Evolutionary conservation across 805 yeast species (phyloP).

Genomic region (Yamadazyma laniorum): DNA sequence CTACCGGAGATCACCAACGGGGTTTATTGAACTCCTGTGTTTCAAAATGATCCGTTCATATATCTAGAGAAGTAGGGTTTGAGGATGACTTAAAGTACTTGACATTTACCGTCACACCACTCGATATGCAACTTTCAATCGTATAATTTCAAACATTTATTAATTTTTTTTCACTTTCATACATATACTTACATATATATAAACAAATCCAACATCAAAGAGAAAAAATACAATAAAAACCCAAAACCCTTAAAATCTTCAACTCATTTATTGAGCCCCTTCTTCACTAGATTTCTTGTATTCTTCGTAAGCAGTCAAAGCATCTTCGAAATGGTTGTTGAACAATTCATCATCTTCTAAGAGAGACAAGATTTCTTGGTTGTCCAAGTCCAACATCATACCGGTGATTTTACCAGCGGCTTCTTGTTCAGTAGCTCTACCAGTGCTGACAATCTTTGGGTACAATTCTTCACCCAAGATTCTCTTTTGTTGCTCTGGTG

Average conservation of each 20-base stretch:
- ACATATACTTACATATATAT: constrained; percentile 23
- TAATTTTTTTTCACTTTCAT: constrained; percentile 18
- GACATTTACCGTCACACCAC: too few relatives aligned
- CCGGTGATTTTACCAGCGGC: constrained; percentile 99
- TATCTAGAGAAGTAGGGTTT: too few relatives aligned
- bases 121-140: too few relatives aligned
- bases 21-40: too few relatives aligned
- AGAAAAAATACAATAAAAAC: constrained; percentile 2
- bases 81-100: too few relatives aligned
- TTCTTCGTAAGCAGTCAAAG: constrained; percentile 89
- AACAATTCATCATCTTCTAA: constrained; percentile 88
- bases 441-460: constrained; percentile 84
- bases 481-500: constrained; percentile 94
- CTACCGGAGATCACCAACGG: too few relatives aligned
- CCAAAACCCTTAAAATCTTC: constrained; percentile 3
- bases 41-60: too few relatives aligned
- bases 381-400: constrained; percentile 95
- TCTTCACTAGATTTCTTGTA: constrained; percentile 59
- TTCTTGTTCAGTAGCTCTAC: constrained; percentile 85
- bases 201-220: constrained; percentile 22
- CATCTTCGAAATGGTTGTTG: constrained; percentile 90
- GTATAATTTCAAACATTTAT: constrained; percentile 14
- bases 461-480: constrained; percentile 96
- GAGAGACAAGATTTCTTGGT: constrained; percentile 82
- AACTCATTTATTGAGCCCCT: background rate